Base-by-base conservation (phyloP, 352 stramenopile genomes). In the Globisporangium recalcitrans region DNA sequence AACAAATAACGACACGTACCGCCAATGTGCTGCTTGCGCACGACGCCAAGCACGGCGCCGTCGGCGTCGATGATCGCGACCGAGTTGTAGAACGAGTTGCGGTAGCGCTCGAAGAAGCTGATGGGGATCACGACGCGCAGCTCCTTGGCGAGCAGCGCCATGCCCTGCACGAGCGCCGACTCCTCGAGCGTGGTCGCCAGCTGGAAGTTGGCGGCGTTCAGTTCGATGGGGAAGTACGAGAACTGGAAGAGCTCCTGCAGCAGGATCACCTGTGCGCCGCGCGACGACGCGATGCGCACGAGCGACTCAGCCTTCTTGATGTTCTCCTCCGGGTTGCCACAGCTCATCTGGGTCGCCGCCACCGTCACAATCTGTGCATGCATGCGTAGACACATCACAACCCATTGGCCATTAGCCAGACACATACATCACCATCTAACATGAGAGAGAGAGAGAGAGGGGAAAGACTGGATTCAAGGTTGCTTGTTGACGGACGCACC, bases 71-170 rank as follows among this genome's bases (percentile, higher is more conserved):
- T 96, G 32, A 97, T 67, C 3, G 90, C 90, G 40, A 91, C 90
- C 31, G 88, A 96, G 68, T 97, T 97, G 82, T 97, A 97, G 77
- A 93, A 97, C 63, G 88, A 94, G 71, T 96, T 95, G 59, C 82
- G 79, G 71, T 85, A 81, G 11, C 86, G 73, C 72, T 97, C 91
- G 61, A 97, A 97, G 74, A 97, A 97, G 65, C 85, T 96, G 62
- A 97, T 91, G 38, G 90, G 91, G 62, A 97, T 85, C 8, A 97
- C 91, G 49, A 97, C 91, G 32, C 80, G 76, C 31, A 97, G 73
- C 69, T 97, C 90, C 73, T 96, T 93, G 34, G 91, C 91, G 31
- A 97, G 68, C 49, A 88, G 64, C 52, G 88, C 81, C 80, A 97
- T 97, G 36, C 81, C 83, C 61, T 93, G 80, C 36, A 97, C 79